Base-by-base conservation (phyloP, 768 basidiomycete species). In the Tricholoma sp. region DNA sequence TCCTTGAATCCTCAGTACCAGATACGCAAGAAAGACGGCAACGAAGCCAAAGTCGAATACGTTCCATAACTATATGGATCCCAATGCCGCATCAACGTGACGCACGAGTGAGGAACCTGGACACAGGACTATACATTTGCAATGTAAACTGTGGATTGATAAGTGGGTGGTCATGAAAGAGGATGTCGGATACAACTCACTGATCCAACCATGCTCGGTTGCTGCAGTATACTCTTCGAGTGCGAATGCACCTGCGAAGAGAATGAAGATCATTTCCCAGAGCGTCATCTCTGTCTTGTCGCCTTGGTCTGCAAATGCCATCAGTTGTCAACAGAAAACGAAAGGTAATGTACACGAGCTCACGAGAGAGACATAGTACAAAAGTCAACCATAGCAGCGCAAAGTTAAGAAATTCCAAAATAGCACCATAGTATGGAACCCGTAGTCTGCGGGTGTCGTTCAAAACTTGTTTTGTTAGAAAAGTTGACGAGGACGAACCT, bases 191-290 rank as follows among this genome's bases (percentile, higher is more conserved):
- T 17, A 31, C 3, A 36, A 54, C 91, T 72, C 64, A 92, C 91
- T 85, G 45, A 81, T 80, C 90, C 89, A 94, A 24, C 94, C 92
- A 64, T 94, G 85, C 68, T 94, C 91, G 50, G 83, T 90, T 1
- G 88, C 82, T 4, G 91, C 83, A 0, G 93, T 92, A 67, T 95
- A 94, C 70, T 96, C 94, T 57, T 90, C 89, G 37, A 97, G 68
- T 4, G 86, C 74, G 61, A 96, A 94, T 1, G 92, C 92, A 4
- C 77, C 71, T 0, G 85, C 86, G 61, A 92, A 86, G 11, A 94
- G 62, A 50, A 92, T 79, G 66, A 95, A 95, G 9, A 84, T 71
- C 17, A 76, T 66, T 66, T 97, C 94, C 75, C 85, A 88, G 6
- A 69, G 61, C 28, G 82, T 83, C 50, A 88, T 59, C 9, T 69